Base-by-base conservation (phyloP, 2,329 filamentous ascomycete species). In the Escovopsis sp. region DNA sequence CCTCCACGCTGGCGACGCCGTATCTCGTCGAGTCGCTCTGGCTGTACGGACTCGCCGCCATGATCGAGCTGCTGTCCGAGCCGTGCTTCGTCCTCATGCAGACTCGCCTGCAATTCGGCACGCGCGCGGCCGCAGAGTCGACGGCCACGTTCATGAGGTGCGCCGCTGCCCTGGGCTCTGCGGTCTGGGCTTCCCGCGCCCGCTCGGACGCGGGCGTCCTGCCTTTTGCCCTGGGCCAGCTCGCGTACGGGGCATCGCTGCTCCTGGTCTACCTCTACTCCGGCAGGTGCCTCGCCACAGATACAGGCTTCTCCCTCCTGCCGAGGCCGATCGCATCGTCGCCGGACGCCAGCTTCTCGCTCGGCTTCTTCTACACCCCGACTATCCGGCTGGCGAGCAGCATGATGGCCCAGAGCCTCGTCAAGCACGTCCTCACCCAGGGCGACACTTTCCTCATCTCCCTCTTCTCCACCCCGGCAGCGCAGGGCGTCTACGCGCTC, bases 371-470 rank as follows among this genome's bases (percentile, higher is more conserved):
- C 56, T 82, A 85, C 45, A 66, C 66, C 10, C 73, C 78, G 2
- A 77, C 93, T 2, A 64, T 91, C 26, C 72, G 72, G 12, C 73
- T 96, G 4, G 82, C 82, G 4, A 70, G 73, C n/a, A 93, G 82
- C 54, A 75, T 96, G 59, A 89, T 87, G 63, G 67, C 87, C 6
- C 91, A 98, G 63, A 88, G 85, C 33, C 64, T 86, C 18, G 77
- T 96, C 54, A 98, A 98, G 62, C 89, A 96, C 58, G 59, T 96
- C 41, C 74, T 98, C 41, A 96, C 91, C 0, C 87, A 96, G 63
- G 91, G 89, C 46, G 91, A 98, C 63, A 86, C 87, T 2, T 75
- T 96, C 51, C 77, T 96, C 40, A 81, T 98, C 48, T 81, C 84
- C 12, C 65, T 80, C 11, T 70, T 96, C 44, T 81, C 88, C 6